Evolutionary conservation across 352 stramenopile genomes (phyloP), one percentile per base, ranked within the genome.

Genomic region (Phytophthora capsici): DNA sequence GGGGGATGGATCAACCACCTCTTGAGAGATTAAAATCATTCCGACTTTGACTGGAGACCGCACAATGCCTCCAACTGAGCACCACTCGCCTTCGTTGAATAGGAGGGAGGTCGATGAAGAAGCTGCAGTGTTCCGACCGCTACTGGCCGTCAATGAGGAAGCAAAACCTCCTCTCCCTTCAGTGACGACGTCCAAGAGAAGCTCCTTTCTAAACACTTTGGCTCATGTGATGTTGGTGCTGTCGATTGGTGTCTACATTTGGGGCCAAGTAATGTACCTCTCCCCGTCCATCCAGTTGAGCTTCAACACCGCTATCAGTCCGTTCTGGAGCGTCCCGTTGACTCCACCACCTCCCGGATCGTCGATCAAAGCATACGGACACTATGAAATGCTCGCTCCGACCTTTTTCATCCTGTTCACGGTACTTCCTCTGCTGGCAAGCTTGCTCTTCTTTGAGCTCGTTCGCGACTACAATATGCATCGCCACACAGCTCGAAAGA

Each of bases 321-420:
- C 73, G 22, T 80, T 72, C 22, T 75, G 73, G 47, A 53, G 66
- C 6, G 57, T 77, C 13, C 57, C 72, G 13, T 34, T 73, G 48
- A 73, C 69, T 2, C 50, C 70, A 14, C 70, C 66, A 57, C 66
- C 70, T 22, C 56, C 61, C 1, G 60, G 63, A 4, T 66, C 66
- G 9, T 51, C 65, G 34, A 55, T 66, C 16, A 66, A 63, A 6
- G 62, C 47, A 44, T 73, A 71, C 3, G 62, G 60, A 4, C 76
- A 86, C 54, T 73, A 72, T 17, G 84, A 93, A 54, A 88, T 92
- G 73, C 63, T 82, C 9, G 66, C 66, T 6, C 67, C 77, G 6
- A 80, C 67, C 9, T 90, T 85, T 57, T 84, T 93, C 38, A 57
- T 88, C 13, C 13, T 89, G 30, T 84, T 73, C 45, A 69, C 66